Base-by-base conservation (phyloP, 225 moss, liverwort and hornwort species). In the Thuidium tamariscinum region DNA sequence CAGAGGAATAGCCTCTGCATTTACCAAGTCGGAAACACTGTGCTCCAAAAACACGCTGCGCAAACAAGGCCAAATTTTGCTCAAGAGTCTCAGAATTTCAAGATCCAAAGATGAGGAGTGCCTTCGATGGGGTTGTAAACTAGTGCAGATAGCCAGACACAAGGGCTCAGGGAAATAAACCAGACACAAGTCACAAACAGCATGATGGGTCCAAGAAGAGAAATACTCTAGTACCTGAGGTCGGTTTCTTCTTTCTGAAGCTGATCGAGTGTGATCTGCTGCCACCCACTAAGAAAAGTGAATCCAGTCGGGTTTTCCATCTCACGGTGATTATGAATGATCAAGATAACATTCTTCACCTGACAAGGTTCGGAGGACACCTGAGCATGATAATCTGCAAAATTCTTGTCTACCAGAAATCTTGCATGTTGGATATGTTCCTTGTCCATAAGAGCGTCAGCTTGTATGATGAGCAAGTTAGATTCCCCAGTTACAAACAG, bases 201-300 rank as follows among this genome's bases (percentile, higher is more conserved):
- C 59, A 78, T 39, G 29, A 78, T 41, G 56, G 37, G 32, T 49
- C 63, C 83, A 78, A 54, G 34, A 41, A 52, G 48, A 79, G 72
- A 41, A 71, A 37, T 67, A 46, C 4, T 27, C 22, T 30, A 29
- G 39, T 87, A 94, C 93, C 92, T 92, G 66, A 94, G 83, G 86
- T 91, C 87, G 57, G 86, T 91, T 49, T 91, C 92, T 67, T 94
- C 92, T 85, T 86, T 89, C 20, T 89, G 91, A 46, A 94, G 93
- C 73, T 92, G 93, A 82, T 94, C 92, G 56, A 94, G 87, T 42
- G 93, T 92, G 41, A 92, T 55, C 80, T 91, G 93, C 86, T 82
- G 89, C 93, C 93, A 94, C 46, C 93, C 93, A 82, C 91, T 89
- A 65, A 89, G 89, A 86, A 91, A 94, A 61, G 91, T 92, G 89